Conservation (phyloP, 2,329 filamentous ascomycete genomes). For the Fusarium fracticaudum region DNA sequence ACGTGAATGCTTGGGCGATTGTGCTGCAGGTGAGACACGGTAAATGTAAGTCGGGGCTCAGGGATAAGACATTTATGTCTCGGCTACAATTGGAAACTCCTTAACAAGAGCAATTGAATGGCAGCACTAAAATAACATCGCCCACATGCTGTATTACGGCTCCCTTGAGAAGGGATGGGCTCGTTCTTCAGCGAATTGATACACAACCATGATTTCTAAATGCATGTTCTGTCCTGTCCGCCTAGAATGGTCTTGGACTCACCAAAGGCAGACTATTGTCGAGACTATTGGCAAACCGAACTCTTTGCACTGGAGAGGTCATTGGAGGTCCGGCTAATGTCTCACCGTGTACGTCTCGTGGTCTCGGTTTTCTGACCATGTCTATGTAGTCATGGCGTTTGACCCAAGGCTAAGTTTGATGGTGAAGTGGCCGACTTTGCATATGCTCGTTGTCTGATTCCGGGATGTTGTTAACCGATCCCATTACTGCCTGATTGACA, state of each 20-base stretch:
- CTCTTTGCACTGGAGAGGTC: neutral
- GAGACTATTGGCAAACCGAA: neutral
- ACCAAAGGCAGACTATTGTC: neutral
- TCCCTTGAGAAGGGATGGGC: neutral
- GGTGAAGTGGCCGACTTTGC: neutral
- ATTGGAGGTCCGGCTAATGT: neutral
- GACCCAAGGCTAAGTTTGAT: neutral
- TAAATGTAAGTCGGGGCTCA: neutral
- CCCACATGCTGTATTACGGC: neutral
- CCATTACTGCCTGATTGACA: neutral
- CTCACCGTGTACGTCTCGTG: neutral
- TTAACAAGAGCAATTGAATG: neutral
- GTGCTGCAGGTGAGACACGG: neutral
- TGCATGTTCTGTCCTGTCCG: constrained; percentile 4
- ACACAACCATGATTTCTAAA: neutral
- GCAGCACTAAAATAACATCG: neutral
- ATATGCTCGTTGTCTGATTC: neutral
- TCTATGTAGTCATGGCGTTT: neutral
- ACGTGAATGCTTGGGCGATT: neutral
- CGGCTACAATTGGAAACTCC: neutral
- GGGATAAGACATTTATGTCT: constrained; percentile 1
- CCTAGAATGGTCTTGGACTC: neutral
- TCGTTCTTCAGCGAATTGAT: neutral
- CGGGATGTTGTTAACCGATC: neutral
- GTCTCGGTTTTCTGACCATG: neutral